These are phyloP conservation scores for Litchi chinensis DNA, from an alignment of 345 rosid genomes.

Conservation along the genomic window DNA sequence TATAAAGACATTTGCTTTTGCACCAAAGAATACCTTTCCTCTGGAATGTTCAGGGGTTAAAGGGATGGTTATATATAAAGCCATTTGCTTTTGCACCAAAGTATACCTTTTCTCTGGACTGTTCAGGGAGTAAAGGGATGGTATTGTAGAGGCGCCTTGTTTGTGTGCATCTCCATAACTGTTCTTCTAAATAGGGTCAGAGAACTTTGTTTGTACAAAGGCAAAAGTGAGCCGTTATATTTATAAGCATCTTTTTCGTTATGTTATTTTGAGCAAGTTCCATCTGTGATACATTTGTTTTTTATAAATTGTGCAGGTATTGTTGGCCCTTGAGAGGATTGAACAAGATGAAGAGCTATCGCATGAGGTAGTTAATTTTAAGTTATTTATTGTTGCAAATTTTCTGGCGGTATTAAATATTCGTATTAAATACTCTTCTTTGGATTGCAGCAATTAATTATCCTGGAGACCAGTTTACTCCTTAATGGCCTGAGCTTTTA, in stretches of 20 bases:
- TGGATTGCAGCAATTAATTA: constrained; percentile 76
- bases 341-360: constrained; percentile 82
- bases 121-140: background rate
- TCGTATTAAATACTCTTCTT: background rate
- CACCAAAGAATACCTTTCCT: background rate
- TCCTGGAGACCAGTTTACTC: constrained; percentile 76
- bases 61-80: too few species aligned
- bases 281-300: background rate
- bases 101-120: background rate
- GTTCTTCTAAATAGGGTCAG: background rate
- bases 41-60: background rate
- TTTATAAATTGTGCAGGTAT: constrained; percentile 50
- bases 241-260: background rate
- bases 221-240: background rate
- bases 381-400: constrained; percentile 8
- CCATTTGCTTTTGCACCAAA: background rate
- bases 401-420: constrained; percentile 4
- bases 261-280: constrained; percentile 1
- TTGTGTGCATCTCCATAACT: background rate
- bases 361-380: constrained; percentile 63
- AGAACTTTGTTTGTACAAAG: background rate
- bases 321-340: constrained; percentile 86
- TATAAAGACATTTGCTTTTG: background rate
- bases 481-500: constrained; percentile 67
- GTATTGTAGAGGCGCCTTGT: background rate